Conservation (phyloP, 1,284 basidiomycete genomes). For the Gymnopus androsaceus region DNA sequence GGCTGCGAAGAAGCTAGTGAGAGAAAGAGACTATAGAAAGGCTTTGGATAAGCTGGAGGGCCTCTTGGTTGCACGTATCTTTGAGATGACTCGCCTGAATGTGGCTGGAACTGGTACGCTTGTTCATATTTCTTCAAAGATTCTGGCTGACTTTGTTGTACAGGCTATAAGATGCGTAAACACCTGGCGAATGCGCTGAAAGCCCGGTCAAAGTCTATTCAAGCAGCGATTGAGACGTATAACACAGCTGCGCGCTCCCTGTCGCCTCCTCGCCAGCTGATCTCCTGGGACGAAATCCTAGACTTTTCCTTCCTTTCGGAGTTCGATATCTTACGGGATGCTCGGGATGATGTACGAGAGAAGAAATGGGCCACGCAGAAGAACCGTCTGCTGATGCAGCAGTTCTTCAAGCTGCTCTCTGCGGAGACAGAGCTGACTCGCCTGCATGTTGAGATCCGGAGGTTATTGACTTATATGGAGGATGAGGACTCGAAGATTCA, state of each 20-base stretch:
- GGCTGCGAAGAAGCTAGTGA: not conserved
- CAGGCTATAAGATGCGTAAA: constrained; percentile 17
- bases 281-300: constrained; percentile 26
- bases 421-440: constrained; percentile 28
- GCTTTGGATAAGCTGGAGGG: constrained; percentile 22
- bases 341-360: constrained; percentile 24
- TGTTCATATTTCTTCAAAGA: too few species aligned
- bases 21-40: constrained; percentile 1
- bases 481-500: too few species aligned
- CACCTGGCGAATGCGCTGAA: constrained; percentile 14
- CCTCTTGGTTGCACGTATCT: constrained; percentile 23
- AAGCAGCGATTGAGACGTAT: constrained; percentile 10
- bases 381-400: constrained; percentile 20
- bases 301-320: constrained; percentile 27
- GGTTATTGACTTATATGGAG: constrained; percentile 25
- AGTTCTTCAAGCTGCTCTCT: constrained; percentile 26
- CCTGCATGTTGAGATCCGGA: constrained; percentile 27
- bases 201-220: constrained; percentile 8
- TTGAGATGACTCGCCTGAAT: constrained; percentile 31
- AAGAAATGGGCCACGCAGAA: constrained; percentile 25
- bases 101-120: constrained; percentile 29
- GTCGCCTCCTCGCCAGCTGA: constrained; percentile 12
- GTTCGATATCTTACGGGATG: constrained; percentile 29
- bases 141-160: too few species aligned
- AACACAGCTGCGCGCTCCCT: constrained; percentile 18